Evolutionary conservation across 306 rosid species (phyloP), one percentile per base, ranked within the genome.

Genomic region (Pachyrhizus erosus): DNA sequence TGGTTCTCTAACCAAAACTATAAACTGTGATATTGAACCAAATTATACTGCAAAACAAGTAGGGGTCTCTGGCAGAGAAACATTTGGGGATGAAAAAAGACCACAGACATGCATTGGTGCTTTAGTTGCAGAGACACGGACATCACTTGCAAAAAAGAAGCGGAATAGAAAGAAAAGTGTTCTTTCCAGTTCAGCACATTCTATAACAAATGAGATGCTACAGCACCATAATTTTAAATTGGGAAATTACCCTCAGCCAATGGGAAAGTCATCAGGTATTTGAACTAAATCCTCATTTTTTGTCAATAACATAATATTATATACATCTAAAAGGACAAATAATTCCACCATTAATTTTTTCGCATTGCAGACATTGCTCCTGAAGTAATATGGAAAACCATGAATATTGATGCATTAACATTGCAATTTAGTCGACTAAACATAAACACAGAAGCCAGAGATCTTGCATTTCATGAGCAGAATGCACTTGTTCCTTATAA

Each of bases 361-460:
- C 52, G 82, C 57, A 54, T 71, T 84, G 88, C 93, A 90, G 95
- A 82, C 75, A 75, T 84, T 85, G 48, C 74, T 73, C 52, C 42
- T 61, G 62, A 65, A 61, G 84, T 46, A 82, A 29, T 43, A 61
- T 51, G 78, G 74, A 73, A 76, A 42, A 64, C 51, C 73, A 57
- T 78, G 70, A 70, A 74, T 31, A 61, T 90, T 24, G 90, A 89
- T 75, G 83, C 87, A 73, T 86, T 93, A 65, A 62, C 73, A 9
- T 89, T 86, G 89, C 89, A 82, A 74, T 86, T 95, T 52, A 86
- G 88, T 34, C 83, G 24, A 83, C 87, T 95, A 75, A 76, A 86
- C 76, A 84, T 93, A 84, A 90, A 90, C 79, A 70, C 70, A 82
- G 94, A 90, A 82, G 84, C 51, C 82, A 85, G 85, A 83, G 52